Conservation (phyloP, 2,329 filamentous ascomycete species). For the Aureobasidium subglaciale region DNA sequence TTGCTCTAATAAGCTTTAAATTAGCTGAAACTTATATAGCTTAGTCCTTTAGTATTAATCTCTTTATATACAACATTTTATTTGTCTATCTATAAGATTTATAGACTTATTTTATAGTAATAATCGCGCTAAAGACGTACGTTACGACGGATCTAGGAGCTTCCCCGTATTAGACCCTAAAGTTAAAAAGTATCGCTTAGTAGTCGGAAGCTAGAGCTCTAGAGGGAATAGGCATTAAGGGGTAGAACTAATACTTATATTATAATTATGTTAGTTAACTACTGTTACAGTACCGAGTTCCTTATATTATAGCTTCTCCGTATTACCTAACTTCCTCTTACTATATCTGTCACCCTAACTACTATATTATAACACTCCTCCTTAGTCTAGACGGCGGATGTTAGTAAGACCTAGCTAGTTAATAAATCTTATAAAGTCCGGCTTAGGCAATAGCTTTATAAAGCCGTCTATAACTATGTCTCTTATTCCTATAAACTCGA, state of each 20-base stretch:
- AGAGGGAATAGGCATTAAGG: background rate
- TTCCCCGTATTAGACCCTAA: background rate
- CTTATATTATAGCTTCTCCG: background rate
- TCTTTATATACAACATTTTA: background rate
- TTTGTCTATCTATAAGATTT: background rate
- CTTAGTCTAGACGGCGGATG: no score
- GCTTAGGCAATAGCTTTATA: background rate
- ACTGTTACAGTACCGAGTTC: conserved; percentile 1
- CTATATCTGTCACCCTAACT: conserved; percentile 2
- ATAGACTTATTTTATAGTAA: background rate
- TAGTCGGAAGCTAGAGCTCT: background rate
- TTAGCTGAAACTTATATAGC: background rate
- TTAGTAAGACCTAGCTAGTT: background rate
- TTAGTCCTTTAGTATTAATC: background rate
- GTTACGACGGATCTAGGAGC: background rate
- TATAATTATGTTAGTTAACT: conserved; percentile 8
- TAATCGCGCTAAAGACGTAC: background rate
- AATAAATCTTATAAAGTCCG: background rate
- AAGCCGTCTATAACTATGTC: background rate
- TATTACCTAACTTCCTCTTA: conserved; percentile 4
- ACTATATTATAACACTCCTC: background rate
- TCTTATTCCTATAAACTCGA: background rate
- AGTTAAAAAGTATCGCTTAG: background rate
- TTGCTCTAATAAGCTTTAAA: background rate
- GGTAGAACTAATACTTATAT: background rate